Conservation (phyloP, 1,139 yeast genomes). For the Hyphopichia wangnamkhiaoensis region DNA sequence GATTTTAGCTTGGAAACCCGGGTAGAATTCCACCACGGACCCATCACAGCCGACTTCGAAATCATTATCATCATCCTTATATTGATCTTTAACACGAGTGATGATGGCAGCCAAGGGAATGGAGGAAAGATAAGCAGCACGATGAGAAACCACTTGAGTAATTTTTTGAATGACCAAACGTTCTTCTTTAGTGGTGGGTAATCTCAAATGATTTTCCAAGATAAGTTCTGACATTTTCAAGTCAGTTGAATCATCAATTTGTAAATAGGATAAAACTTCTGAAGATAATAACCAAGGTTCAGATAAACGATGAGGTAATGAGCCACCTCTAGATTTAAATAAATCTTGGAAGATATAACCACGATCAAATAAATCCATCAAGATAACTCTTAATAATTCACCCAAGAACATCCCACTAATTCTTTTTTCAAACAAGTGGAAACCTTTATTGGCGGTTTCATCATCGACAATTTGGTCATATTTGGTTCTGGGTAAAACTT, state of each 20-base stretch:
- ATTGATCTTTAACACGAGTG: constrained; percentile 38
- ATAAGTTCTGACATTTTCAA: constrained; percentile 66
- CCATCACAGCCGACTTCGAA: constrained; percentile 96
- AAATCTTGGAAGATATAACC: constrained; percentile 58
- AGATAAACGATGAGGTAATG: constrained; percentile 64
- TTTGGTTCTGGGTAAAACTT: constrained; percentile 70
- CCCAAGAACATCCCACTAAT: constrained; percentile 95
- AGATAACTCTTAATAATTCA: constrained; percentile 73
- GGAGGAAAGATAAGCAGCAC: constrained; percentile 86
- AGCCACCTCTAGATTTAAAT: constrained; percentile 50
- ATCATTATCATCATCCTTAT: constrained; percentile 57
- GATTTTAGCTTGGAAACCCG: constrained; percentile 76
- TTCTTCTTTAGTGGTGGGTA: constrained; percentile 68
- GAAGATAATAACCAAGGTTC: constrained; percentile 79
- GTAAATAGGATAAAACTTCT: constrained; percentile 80
- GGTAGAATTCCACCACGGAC: constrained; percentile 87
- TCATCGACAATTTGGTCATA: constrained; percentile 72
- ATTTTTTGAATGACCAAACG: constrained; percentile 68
- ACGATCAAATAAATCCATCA: constrained; percentile 64
- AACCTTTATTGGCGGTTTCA: constrained; percentile 79
- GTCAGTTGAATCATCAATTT: constrained; percentile 75
- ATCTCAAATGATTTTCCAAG: constrained; percentile 61
- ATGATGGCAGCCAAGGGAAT: constrained; percentile 83
- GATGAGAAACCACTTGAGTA: constrained; percentile 74
- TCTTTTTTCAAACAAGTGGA: constrained; percentile 89